These are phyloP conservation scores for Wickerhamomyces ciferrii DNA, from an alignment of 805 yeast species.

Conservation along the genomic window DNA sequence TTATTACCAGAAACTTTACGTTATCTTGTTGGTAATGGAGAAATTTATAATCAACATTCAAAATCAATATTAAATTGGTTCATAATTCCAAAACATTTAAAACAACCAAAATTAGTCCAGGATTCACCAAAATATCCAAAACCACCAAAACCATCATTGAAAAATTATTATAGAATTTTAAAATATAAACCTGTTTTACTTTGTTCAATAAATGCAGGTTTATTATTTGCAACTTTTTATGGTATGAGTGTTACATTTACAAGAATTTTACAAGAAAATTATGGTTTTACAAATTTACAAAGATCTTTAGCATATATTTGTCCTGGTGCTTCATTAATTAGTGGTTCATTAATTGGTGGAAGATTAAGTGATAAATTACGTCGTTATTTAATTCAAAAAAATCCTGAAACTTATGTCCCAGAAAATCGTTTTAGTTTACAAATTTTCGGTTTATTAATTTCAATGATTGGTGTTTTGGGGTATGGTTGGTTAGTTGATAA, in stretches of 20 bases:
- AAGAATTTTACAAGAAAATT: constrained; percentile 30
- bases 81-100: constrained; percentile 23
- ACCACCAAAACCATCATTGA: constrained; percentile 41
- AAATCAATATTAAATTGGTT: constrained; percentile 12
- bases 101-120: constrained; percentile 19
- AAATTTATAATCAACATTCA: constrained; percentile 10
- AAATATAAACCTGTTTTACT: constrained; percentile 38
- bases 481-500: constrained; percentile 48
- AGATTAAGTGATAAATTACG: constrained; percentile 37
- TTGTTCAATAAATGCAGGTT: constrained; percentile 41
- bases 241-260: constrained; percentile 48
- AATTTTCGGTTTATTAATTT: constrained; percentile 34
- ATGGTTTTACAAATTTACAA: constrained; percentile 29
- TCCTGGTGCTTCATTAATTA: constrained; percentile 44
- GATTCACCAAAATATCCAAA: constrained; percentile 27
- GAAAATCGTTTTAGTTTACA: constrained; percentile 43
- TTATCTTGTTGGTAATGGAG: constrained; percentile 52
- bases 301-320: constrained; percentile 44
- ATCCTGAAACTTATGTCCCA: constrained; percentile 31
- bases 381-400: constrained; percentile 21
- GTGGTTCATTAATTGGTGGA: constrained; percentile 47
- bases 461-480: constrained; percentile 40
- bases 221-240: constrained; percentile 50
- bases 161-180: constrained; percentile 30
- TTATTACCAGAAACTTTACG: constrained; percentile 79